Percentiles rank a stretch among this genome's conserved stretches.
Conservation (phyloP, 2,329 filamentous ascomycete species). For the Westerdykella aurantiaca region DNA sequence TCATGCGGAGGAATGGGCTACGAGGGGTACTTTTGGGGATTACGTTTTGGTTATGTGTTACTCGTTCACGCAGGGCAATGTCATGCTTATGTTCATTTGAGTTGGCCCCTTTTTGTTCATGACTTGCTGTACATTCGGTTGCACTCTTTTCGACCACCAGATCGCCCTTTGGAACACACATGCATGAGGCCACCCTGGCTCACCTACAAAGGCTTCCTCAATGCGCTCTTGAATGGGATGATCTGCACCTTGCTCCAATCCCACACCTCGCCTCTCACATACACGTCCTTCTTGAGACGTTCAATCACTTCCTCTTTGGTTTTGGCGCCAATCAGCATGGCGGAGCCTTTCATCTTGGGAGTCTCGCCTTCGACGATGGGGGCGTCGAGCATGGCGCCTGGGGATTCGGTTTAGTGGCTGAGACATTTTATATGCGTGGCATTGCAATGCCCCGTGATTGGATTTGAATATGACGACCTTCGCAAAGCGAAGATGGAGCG, state of each 20-base stretch:
- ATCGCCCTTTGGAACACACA: no score
- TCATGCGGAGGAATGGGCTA: background rate
- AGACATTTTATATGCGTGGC: background rate
- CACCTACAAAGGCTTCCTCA: conserved; percentile 39
- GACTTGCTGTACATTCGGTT: no score
- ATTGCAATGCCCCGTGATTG: background rate
- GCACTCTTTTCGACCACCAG: no score
- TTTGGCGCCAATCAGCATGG: conserved; percentile 61
- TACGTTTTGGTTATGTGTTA: no score
- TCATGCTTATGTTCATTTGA: background rate
- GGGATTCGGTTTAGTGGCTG: no score
- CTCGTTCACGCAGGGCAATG: no score
- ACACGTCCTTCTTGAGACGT: conserved; percentile 65
- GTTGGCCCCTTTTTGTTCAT: background rate
- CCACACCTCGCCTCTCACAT: conserved; percentile 69
- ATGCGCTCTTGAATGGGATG: conserved; percentile 45
- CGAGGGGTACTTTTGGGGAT: background rate
- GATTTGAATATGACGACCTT: background rate
- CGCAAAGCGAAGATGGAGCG: background rate
- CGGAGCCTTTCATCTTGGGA: conserved; percentile 68
- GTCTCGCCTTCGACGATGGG: conserved; percentile 52
- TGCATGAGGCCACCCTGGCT: background rate
- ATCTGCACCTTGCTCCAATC: conserved; percentile 53
- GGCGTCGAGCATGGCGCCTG: conserved; percentile 33
- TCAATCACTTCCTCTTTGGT: conserved; percentile 65